Evolutionary conservation across 305 asterid species (phyloP).

Genomic region (Fraxinus platypoda): DNA sequence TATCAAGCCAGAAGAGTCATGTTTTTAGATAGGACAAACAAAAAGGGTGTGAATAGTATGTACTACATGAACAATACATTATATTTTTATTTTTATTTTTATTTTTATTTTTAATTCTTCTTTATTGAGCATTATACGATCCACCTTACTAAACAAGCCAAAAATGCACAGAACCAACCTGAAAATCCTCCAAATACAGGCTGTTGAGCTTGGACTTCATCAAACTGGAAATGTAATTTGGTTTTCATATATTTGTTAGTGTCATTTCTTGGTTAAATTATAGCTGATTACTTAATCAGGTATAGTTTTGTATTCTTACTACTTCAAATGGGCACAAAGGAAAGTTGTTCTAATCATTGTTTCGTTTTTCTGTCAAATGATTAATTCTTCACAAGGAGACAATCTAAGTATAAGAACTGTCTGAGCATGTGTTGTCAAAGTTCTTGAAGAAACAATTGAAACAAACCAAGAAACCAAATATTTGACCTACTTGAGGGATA

Average conservation of each 20-base stretch:
- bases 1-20: neutral
- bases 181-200: neutral
- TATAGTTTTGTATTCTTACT: neutral
- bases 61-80: neutral
- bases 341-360: neutral
- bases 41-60: neutral
- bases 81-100: no score
- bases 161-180: neutral
- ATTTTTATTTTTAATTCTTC: no score
- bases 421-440: neutral
- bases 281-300: neutral
- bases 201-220: neutral
- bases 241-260: neutral
- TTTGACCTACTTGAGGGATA: neutral
- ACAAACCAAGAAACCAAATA: neutral
- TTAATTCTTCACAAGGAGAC: neutral
- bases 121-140: neutral
- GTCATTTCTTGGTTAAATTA: neutral
- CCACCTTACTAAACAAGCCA: neutral
- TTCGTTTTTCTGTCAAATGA: neutral
- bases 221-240: neutral
- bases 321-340: neutral
- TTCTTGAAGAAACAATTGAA: neutral
- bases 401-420: neutral
- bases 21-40: neutral